phyloP scores from a whole-genome alignment of 176 grass and related monocot genomes.

The Oryza nivara region DNA sequence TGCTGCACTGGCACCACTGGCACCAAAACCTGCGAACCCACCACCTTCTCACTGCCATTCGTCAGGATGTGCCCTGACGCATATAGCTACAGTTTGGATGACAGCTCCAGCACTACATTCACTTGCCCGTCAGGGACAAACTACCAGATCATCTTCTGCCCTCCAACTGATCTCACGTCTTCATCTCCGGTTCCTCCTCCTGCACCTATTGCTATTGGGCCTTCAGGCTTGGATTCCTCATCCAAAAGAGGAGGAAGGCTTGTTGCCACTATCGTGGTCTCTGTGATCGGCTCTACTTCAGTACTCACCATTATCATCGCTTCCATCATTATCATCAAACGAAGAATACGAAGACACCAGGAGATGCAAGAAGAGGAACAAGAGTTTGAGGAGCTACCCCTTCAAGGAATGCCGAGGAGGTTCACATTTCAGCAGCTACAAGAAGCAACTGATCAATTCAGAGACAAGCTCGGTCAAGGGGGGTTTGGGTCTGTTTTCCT shows the following conservation, averaged over 20 bases:
- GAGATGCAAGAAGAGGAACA: neutral
- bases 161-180: neutral
- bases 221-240: neutral
- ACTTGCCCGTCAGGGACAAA: slow-evolving; percentile 39
- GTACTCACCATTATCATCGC: neutral
- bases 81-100: slow-evolving; percentile 32
- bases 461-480: neutral
- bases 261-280: neutral
- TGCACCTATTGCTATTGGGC: neutral
- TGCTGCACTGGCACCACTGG: neutral
- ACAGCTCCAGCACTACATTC: neutral
- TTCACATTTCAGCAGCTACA: neutral
- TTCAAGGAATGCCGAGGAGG: neutral
- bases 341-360: neutral
- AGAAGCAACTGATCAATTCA: neutral
- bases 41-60: slow-evolving; percentile 17
- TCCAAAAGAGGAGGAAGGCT: slow-evolving; percentile 28
- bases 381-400: neutral
- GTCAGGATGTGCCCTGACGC: slow-evolving; percentile 40
- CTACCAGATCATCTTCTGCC: slow-evolving; percentile 54
- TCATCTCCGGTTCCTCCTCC: neutral
- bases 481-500: neutral
- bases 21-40: slow-evolving; percentile 2
- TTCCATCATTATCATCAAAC: neutral
- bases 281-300: neutral